Evolutionary conservation across 2,329 filamentous ascomycete species (phyloP), one percentile per base, ranked within the genome.

Genomic region (Penicillium paneum): DNA sequence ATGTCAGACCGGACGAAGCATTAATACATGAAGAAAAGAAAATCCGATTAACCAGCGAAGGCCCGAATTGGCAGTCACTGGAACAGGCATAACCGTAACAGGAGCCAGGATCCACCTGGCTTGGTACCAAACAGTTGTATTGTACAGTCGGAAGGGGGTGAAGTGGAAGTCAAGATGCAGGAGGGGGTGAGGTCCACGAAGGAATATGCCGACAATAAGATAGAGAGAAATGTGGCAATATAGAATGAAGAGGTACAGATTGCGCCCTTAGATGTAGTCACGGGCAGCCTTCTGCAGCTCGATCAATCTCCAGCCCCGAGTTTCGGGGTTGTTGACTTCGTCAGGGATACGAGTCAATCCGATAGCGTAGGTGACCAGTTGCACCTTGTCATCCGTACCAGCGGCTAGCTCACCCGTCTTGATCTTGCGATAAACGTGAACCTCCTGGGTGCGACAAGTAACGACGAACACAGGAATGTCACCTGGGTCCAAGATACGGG

Each of bases 351-450:
- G 83, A 3, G 94, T 99, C 57, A 99, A 89, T 66, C 94, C 94
- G 64, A 99, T 97, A 60, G 93, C 94, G 70, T 99, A 99, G 2
- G 94, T 97, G 63, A 99, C 94, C 64, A 96, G 86, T 76, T 99
- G 94, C 24, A 99, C 94, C 78, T 92, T 95, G 76, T 99, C 94
- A 75, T 99, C 94, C 91, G 97, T 97, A 40, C 94, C 94, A 12
- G 93, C 93, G 3, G 93, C 92, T 44, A 99, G 83, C 74, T 97
- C 82, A 60, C 87, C 87, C 1, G 88, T 88, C 81, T 99, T 97
- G 55, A 88, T 86, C 62, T 97, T 96, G 59, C 89, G 85, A 79
- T 97, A 99, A 15, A 97, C 92, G 71, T 99, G 94, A 11, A 99
- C 92, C 76, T 99, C 94, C 73, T 99, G 94, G 11, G 94, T 97